Conservation (phyloP, 495 filamentous ascomycete species). For the Evansstolkia leycettana region DNA sequence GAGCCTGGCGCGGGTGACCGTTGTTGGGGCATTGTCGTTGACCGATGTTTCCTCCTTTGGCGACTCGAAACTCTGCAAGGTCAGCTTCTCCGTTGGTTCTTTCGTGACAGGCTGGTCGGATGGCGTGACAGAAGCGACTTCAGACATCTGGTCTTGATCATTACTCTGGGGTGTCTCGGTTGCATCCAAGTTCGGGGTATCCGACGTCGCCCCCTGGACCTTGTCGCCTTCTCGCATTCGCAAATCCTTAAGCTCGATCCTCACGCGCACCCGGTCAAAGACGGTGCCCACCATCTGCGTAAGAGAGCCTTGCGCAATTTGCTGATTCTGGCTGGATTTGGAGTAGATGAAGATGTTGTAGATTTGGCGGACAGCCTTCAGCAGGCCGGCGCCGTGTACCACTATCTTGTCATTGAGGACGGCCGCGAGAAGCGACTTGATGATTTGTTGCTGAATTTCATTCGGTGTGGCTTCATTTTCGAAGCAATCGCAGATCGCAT, state of each 20-base stretch:
- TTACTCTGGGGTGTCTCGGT: slow-evolving; percentile 18
- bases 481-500: slow-evolving; percentile 98
- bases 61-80: slow-evolving; percentile 89
- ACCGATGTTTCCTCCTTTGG: slow-evolving; percentile 87
- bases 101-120: slow-evolving; percentile 43
- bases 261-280: slow-evolving; percentile 84
- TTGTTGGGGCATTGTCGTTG: slow-evolving; percentile 81
- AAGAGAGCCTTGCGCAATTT: slow-evolving; percentile 89
- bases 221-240: slow-evolving; percentile 34
- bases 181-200: slow-evolving; percentile 24
- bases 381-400: slow-evolving; percentile 88
- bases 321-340: slow-evolving; percentile 82
- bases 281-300: slow-evolving; percentile 99
- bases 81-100: slow-evolving; percentile 69
- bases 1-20: slow-evolving; percentile 69
- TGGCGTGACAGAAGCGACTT: slow-evolving; percentile 34
- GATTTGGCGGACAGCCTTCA: slow-evolving; percentile 96
- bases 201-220: slow-evolving; percentile 16
- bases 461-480: slow-evolving; percentile 84
- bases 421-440: slow-evolving; percentile 89
- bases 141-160: slow-evolving; percentile 35
- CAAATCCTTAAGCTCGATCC: slow-evolving; percentile 78
- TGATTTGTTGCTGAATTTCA: slow-evolving; percentile 92
- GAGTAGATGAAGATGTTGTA: slow-evolving; percentile 98
- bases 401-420: slow-evolving; percentile 97